Evolutionary conservation across 1,139 yeast genomes (phyloP).

Genomic region (Spencermartinsiella ligniputridi): DNA sequence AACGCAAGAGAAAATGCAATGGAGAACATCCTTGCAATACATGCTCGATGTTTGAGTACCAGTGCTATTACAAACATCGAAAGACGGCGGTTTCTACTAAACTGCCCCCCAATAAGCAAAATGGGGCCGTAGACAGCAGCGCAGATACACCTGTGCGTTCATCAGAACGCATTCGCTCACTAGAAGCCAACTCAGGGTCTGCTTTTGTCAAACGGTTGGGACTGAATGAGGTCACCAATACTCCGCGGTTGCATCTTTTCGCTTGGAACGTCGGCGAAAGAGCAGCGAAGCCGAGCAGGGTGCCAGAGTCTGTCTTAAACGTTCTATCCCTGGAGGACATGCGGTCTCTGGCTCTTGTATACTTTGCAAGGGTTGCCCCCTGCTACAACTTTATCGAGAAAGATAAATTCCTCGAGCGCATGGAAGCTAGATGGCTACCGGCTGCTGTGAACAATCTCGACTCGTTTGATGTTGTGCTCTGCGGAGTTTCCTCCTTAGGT

Average conservation of each 20-base stretch:
- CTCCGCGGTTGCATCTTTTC: slow-evolving; percentile 5
- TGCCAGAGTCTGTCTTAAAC: neutral
- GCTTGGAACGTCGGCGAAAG: slow-evolving; percentile 6
- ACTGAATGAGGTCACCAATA: neutral
- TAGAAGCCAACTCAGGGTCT: slow-evolving; percentile 8
- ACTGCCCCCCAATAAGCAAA: too few species aligned
- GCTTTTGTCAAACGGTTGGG: slow-evolving; percentile 4
- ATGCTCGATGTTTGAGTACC: neutral
- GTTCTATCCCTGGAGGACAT: neutral
- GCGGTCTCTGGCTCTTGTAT: neutral
- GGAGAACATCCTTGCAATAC: slow-evolving; percentile 2
- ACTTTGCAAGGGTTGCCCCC: slow-evolving; percentile 1
- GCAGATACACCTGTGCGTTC: neutral
- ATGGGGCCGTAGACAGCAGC: neutral
- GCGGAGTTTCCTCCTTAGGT: slow-evolving; percentile 5
- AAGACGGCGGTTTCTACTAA: too few species aligned
- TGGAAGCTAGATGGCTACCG: neutral
- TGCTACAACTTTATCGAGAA: neutral
- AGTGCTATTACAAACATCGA: neutral
- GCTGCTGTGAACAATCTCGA: neutral
- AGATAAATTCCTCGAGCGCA: neutral
- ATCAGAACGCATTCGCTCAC: neutral
- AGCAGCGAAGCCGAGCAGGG: neutral
- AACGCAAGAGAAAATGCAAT: slow-evolving; percentile 2
- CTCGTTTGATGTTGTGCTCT: slow-evolving; percentile 2